phyloP scores from a whole-genome alignment of 2,329 filamentous ascomycete genomes.

The Colletotrichum gloeosporioides region DNA sequence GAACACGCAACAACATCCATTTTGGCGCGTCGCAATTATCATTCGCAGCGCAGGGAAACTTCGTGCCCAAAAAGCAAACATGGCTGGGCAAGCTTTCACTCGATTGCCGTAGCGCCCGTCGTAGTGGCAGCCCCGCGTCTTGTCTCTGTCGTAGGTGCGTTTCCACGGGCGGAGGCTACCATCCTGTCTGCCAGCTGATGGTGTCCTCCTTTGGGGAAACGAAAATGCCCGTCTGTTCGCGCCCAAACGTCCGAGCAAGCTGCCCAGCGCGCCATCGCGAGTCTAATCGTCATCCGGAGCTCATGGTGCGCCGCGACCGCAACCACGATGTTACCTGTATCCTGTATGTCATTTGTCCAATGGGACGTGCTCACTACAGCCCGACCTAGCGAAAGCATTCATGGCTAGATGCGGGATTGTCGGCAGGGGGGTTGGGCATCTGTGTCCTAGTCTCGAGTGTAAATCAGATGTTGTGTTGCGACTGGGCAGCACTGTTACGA shows the following conservation, averaged over 20 bases:
- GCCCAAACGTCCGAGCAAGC: not conserved
- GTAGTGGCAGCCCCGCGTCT: not conserved
- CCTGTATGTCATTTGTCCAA: not conserved
- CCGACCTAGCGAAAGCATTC: not conserved
- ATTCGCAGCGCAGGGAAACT: not conserved
- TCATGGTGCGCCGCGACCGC: not conserved
- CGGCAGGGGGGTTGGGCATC: slow-evolving; percentile 4
- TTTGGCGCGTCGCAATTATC: not conserved
- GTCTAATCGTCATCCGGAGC: slow-evolving; percentile 18
- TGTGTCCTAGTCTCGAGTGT: not conserved
- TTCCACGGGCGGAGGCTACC: not conserved
- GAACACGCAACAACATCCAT: not conserved
- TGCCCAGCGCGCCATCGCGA: not conserved
- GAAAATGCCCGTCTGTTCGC: not conserved
- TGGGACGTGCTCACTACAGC: not conserved
- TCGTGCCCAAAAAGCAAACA: not conserved
- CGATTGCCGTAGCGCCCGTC: not conserved
- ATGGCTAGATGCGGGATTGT: slow-evolving; percentile 6
- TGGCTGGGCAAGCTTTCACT: not conserved
- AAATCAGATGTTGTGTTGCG: not conserved
- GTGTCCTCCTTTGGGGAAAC: not conserved
- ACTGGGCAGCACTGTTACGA: not conserved
- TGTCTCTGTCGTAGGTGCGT: not conserved
- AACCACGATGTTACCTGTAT: not conserved
- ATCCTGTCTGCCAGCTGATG: not conserved